Evolutionary conservation across 1,284 basidiomycete species (phyloP).

Genomic region (Albatrellus sp.): DNA sequence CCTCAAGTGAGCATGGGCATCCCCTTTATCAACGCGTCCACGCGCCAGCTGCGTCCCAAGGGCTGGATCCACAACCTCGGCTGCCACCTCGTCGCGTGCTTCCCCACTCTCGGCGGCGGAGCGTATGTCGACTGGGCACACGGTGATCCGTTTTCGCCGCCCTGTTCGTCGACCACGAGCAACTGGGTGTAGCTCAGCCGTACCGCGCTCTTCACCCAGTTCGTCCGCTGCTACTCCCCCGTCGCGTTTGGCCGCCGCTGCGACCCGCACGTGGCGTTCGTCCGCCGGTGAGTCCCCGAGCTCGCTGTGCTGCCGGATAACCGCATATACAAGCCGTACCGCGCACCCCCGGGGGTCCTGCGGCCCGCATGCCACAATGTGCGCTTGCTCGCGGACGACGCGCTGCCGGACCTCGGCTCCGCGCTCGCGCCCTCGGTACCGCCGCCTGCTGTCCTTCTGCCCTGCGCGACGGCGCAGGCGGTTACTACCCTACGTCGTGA

Average conservation of each 20-base stretch:
- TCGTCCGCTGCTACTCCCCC: conserved; percentile 4
- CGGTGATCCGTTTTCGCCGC: no score
- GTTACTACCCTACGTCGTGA: neutral
- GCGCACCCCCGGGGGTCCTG: neutral
- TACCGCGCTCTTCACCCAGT: conserved; percentile 6
- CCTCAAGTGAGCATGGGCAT: conserved; percentile 3
- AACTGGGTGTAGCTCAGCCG: conserved; percentile 7
- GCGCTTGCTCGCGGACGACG: neutral
- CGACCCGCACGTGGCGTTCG: conserved; percentile 3
- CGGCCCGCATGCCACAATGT: neutral
- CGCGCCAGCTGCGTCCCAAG: conserved; percentile 3
- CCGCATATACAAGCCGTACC: conserved; percentile 5
- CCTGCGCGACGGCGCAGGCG: neutral
- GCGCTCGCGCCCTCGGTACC: neutral
- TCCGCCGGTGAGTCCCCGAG: conserved; percentile 2
- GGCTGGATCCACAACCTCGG: conserved; percentile 6
- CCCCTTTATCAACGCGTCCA: conserved; percentile 4
- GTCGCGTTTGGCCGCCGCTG: conserved; percentile 6
- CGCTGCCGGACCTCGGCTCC: neutral
- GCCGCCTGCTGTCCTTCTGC: neutral
- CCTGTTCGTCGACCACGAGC: conserved; percentile 4
- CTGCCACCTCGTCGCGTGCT: conserved; percentile 5
- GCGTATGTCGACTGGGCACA: conserved; percentile 3
- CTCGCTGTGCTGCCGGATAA: conserved; percentile 1
- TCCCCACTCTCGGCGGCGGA: conserved; percentile 3